phyloP scores from a whole-genome alignment of 805 yeast species.

The Candida wancherniae region DNA sequence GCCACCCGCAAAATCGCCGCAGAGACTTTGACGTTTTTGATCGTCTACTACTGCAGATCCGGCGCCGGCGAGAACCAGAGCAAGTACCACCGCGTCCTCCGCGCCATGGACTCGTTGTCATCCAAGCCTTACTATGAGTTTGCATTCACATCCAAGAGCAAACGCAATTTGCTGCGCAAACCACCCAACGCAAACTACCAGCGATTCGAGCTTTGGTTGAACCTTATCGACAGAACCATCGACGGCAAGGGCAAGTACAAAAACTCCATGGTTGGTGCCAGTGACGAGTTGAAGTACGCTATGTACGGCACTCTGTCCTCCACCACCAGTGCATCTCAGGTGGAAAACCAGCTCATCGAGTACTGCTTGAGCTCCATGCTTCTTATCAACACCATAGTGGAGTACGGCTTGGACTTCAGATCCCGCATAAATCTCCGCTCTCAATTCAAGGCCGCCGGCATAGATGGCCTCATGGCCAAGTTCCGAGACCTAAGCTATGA shows the following conservation, averaged over 20 bases:
- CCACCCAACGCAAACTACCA: slow-evolving; percentile 37
- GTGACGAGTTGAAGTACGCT: slow-evolving; percentile 60
- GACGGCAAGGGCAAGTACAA: slow-evolving; percentile 79
- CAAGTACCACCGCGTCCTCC: slow-evolving; percentile 53
- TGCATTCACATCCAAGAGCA: slow-evolving; percentile 19
- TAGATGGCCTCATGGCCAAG: slow-evolving; percentile 16
- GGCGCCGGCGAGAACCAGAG: slow-evolving; percentile 27
- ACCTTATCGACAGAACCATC: slow-evolving; percentile 57
- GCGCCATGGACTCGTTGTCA: slow-evolving; percentile 45
- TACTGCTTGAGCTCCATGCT: slow-evolving; percentile 69
- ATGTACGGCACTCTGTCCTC: slow-evolving; percentile 19
- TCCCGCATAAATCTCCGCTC: slow-evolving; percentile 56
- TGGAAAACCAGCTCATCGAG: slow-evolving; percentile 63
- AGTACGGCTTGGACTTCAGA: slow-evolving; percentile 39
- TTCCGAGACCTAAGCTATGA: slow-evolving; percentile 44
- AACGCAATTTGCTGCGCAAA: slow-evolving; percentile 29
- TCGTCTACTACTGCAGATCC: slow-evolving; percentile 32
- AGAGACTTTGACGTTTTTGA: slow-evolving; percentile 57
- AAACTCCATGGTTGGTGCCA: slow-evolving; percentile 91
- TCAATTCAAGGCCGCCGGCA: slow-evolving; percentile 28
- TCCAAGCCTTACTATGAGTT: slow-evolving; percentile 36
- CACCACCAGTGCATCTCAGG: slow-evolving; percentile 37
- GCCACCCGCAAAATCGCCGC: slow-evolving; percentile 75
- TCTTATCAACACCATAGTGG: slow-evolving; percentile 60
- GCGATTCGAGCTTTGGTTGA: slow-evolving; percentile 69